These are phyloP conservation scores for Aegle marmelos DNA, from an alignment of 345 rosid genomes.

Conservation along the genomic window DNA sequence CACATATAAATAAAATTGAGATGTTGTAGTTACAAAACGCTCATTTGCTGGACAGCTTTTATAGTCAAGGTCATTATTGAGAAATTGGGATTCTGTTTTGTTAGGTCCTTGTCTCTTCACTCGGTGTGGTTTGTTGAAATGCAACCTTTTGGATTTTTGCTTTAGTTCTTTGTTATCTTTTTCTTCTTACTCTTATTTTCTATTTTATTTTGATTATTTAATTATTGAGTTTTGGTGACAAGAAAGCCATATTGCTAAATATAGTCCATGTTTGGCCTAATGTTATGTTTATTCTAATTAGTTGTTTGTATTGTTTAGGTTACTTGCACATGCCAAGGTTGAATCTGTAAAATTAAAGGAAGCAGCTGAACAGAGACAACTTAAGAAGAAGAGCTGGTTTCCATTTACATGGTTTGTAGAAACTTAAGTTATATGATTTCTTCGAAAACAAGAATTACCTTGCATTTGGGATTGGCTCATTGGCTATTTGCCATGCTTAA, in stretches of 20 bases:
- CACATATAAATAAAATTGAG: neutral
- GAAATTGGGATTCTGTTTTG: neutral
- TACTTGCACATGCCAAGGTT: constrained; percentile 98
- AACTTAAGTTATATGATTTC: constrained; percentile 14
- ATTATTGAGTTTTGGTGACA: neutral
- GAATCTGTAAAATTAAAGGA: constrained; percentile 90
- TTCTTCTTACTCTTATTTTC: neutral
- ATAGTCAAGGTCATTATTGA: neutral
- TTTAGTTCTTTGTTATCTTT: neutral
- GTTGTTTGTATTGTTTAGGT: constrained; percentile 44
- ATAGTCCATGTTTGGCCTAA: neutral
- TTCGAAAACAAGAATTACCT: constrained; percentile 1
- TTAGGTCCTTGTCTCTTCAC: neutral
- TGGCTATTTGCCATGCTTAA: neutral
- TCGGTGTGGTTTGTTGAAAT: neutral
- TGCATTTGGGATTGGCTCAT: constrained; percentile 9
- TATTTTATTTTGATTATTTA: too few relatives aligned
- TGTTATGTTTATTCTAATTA: neutral
- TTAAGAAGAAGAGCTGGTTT: constrained; percentile 82
- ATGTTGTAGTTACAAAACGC: neutral
- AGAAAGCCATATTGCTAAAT: neutral
- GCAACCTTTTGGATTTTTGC: neutral
- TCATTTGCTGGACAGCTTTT: neutral
- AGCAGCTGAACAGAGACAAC: constrained; percentile 83
- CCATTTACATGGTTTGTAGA: constrained; percentile 74